Evolutionary conservation across 306 rosid species (phyloP), one percentile per base, ranked within the genome.

Genomic region (Cucurbita ficifolia): DNA sequence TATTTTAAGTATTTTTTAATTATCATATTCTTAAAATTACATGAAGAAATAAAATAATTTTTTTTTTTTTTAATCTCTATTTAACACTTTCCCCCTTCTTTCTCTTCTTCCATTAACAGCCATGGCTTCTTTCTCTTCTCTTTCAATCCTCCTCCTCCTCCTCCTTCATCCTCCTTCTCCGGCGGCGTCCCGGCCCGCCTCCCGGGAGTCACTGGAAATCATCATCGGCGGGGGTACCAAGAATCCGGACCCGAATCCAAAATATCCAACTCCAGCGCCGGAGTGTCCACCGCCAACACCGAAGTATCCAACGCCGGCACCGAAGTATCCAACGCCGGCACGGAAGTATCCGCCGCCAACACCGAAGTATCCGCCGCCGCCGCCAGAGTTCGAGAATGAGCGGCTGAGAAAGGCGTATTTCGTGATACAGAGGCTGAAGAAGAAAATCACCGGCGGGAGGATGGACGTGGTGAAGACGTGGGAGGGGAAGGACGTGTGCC

Each of bases 351-450:
- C 68, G 0, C 56, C 74, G 0, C 77, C 69, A 0, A 55, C 68
- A 2, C 67, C 76, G 0, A 70, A 45, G 8, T 18, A 29, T 5
- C 77, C 77, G 0, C 50, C 57, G 56, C 50, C 57, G 56, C 33
- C 10, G 3, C 58, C 53, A 59, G 19, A 24, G 0, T 50, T 45
- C 72, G 74, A 1, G 5, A 14, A 33, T 21, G 5, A 10, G 56
- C 83, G 86, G 4, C 29, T 90, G 51, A 35, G 50, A 3, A 48
- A 0, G 52, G 89, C 82, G 0, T 65, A 10, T 0, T 0, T 0
- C 0, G 89, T 82, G 14, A 76, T 92, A 57, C 64, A 49, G 11
- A 54, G 54, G 0, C 87, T 92, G 80, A 71, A 3, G 0, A 3
- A 5, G 0, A 9, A 0, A 1, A 24, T 53, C 24, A n/a, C 24